Evolutionary conservation across 192 early-diverging fungal genomes (phyloP), one percentile per base, ranked within the genome.

Genomic region (Ambispora gerdemannii): DNA sequence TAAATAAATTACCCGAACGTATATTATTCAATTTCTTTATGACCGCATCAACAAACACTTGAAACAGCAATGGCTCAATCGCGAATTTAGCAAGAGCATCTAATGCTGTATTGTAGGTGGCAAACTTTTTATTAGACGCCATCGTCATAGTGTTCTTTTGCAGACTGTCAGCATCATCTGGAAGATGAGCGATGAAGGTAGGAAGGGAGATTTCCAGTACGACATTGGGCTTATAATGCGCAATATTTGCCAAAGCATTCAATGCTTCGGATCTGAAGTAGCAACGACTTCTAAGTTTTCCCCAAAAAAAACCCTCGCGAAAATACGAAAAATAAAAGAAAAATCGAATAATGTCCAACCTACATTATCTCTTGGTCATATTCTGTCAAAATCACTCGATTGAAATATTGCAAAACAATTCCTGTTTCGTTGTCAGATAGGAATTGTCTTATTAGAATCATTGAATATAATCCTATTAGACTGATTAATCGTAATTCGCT

Each of bases 401-500:
- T 81, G 60, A 83, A 78, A 24, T 80, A 81, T 56, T 83, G 83
- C 0, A 87, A 74, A 15, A 76, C 77, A 53, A 82, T 63, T 2
- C 77, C 82, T 19, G 84, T 76, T 72, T 92, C 90, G 55, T 89
- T 83, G 6, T 80, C 74, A 20, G 72, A 70, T 20, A 92, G 72
- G 55, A 85, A 89, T 11, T 77, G 72, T 6, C 75, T 80, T 33
- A 87, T 75, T 24, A 90, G 69, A 36, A 82, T 80, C 78, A 92
- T 81, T 6, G 83, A 78, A 36, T 86, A 77, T 28, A 96, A 80
- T 10, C 92, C 94, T 60, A 85, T 85, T 4, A 94, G 70, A 2
- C 90, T 90, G 27, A 83, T 81, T 31, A 91, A 79, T 43, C 91
- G 82, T 53, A 94, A 72, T 7, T 85, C 85, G 60, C 82, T 87